phyloP scores from a whole-genome alignment of 225 moss, liverwort and hornwort species.

The Ulota crispa region DNA sequence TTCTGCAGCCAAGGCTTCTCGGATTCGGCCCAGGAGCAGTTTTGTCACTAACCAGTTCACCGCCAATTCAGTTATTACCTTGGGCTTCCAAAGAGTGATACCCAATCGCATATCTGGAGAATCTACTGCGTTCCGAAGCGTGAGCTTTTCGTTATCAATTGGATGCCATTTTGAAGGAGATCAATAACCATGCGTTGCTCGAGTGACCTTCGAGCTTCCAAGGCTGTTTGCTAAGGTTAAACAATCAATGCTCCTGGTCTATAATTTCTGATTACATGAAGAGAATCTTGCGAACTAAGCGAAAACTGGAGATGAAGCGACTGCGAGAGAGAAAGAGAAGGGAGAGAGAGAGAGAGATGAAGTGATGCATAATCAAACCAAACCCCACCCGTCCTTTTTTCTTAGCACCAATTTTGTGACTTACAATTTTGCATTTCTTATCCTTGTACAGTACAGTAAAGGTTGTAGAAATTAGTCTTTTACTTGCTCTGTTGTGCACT shows the following conservation, averaged over 20 bases:
- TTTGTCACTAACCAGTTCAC: conserved; percentile 41
- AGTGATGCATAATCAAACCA: conserved; percentile 21
- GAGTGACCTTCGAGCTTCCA: conserved; percentile 18
- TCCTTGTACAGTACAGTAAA: conserved; percentile 36
- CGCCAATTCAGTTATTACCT: conserved; percentile 1
- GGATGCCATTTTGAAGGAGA: conserved; percentile 58
- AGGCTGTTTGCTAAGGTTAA: conserved; percentile 25
- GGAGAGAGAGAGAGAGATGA: background rate
- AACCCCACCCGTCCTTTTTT: background rate
- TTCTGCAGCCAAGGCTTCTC: conserved; percentile 38
- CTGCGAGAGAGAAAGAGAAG: background rate
- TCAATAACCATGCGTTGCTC: conserved; percentile 12
- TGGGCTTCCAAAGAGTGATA: background rate
- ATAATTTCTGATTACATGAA: conserved; percentile 2
- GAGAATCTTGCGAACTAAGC: background rate
- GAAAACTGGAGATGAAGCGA: conserved; percentile 20
- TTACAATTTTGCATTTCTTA: conserved; percentile 21
- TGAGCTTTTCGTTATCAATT: conserved; percentile 17
- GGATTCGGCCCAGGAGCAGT: conserved; percentile 57
- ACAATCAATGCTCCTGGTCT: conserved; percentile 18
- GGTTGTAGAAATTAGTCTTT: conserved; percentile 7
- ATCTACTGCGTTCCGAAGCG: conserved; percentile 6
- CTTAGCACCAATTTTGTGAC: conserved; percentile 46
- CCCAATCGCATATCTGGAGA: background rate
- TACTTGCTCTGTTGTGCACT: conserved; percentile 12